These are phyloP conservation scores for Claviceps sp. DNA, from an alignment of 2,329 filamentous ascomycete species.

Conservation along the genomic window DNA sequence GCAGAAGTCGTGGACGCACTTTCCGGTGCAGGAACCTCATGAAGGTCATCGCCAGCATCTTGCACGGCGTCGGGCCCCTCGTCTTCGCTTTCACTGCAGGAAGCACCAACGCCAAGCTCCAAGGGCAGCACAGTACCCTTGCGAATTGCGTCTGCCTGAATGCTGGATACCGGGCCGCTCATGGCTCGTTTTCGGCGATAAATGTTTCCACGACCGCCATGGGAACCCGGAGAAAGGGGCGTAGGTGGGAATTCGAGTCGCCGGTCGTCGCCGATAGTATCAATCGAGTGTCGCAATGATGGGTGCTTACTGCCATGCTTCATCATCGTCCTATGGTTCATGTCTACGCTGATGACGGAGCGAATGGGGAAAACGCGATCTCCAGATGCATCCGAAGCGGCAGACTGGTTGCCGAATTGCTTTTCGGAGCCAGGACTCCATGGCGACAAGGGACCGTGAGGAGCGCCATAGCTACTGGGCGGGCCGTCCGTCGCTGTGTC, in stretches of 20 bases:
- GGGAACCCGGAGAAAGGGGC: slow-evolving; percentile 8
- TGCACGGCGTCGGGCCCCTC: background rate
- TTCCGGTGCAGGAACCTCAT: slow-evolving; percentile 1
- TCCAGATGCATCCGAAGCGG: slow-evolving; percentile 23
- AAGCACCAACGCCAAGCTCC: slow-evolving; percentile 18
- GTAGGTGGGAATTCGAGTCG: slow-evolving; percentile 14
- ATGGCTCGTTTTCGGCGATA: slow-evolving; percentile 21
- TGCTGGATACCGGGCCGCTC: slow-evolving; percentile 28
- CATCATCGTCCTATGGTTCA: slow-evolving; percentile 25
- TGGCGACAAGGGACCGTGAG: slow-evolving; percentile 21
- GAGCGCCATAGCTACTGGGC: slow-evolving; percentile 2
- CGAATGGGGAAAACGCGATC: slow-evolving; percentile 71
- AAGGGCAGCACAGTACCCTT: slow-evolving; percentile 22
- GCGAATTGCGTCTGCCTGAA: slow-evolving; percentile 30
- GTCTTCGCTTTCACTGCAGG: slow-evolving; percentile 20
- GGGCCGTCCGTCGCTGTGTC: background rate
- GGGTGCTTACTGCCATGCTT: slow-evolving; percentile 26
- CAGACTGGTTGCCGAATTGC: slow-evolving; percentile 20
- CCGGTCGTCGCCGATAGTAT: slow-evolving; percentile 15
- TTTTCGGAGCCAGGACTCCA: slow-evolving; percentile 29
- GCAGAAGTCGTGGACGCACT: slow-evolving; percentile 10
- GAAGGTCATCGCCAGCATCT: background rate
- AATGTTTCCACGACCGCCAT: background rate
- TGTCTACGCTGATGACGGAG: slow-evolving; percentile 62
- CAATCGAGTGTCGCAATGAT: slow-evolving; percentile 16